Conservation (phyloP, 305 asterid species). For the Fraxinus velutina region DNA sequence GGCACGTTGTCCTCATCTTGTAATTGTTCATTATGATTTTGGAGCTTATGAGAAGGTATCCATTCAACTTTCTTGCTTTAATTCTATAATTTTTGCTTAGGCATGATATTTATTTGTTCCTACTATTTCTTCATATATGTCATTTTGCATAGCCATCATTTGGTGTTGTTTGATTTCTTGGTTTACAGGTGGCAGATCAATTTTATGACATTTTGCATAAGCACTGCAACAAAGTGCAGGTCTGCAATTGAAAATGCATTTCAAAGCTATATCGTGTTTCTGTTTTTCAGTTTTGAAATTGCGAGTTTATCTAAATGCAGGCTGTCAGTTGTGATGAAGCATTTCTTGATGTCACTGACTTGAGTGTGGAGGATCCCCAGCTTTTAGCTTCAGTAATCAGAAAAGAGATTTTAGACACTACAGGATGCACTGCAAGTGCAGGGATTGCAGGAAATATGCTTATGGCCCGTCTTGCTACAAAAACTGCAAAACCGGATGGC, state of each 20-base stretch:
- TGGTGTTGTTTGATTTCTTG: conserved; percentile 12
- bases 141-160: conserved; percentile 11
- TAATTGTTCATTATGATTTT: conserved; percentile 81
- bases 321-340: conserved; percentile 99
- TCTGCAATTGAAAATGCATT: conserved; percentile 28
- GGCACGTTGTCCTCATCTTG: conserved; percentile 84
- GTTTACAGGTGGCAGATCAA: conserved; percentile 85
- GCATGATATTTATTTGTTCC: not conserved
- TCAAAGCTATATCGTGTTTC: conserved; percentile 2
- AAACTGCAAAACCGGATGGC: conserved; percentile 90
- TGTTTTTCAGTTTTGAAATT: conserved; percentile 26
- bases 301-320: conserved; percentile 39
- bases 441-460: conserved; percentile 96
- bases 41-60: conserved; percentile 92
- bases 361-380: conserved; percentile 66
- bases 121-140: conserved; percentile 12
- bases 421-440: conserved; percentile 95
- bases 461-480: conserved; percentile 94
- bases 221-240: conserved; percentile 93
- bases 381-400: conserved; percentile 66
- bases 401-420: conserved; percentile 58
- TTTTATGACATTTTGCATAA: conserved; percentile 85
- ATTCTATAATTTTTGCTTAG: conserved; percentile 6
- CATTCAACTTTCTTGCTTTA: conserved; percentile 14
- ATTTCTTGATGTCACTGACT: conserved; percentile 75